Conservation (phyloP, 2,329 filamentous ascomycete genomes). For the Aspergillus sp. region DNA sequence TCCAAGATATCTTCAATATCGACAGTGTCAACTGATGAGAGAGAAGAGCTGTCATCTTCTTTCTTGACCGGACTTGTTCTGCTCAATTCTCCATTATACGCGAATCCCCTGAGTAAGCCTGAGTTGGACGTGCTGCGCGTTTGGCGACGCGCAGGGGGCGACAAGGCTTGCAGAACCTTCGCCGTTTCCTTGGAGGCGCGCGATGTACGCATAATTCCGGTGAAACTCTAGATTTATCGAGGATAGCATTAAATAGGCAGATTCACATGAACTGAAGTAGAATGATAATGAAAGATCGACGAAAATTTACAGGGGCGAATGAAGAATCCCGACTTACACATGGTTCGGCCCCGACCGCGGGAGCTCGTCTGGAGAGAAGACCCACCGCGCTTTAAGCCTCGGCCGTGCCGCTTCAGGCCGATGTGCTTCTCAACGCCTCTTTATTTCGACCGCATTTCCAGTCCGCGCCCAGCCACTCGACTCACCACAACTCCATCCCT, state of each 20-base stretch:
- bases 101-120: constrained; percentile 29
- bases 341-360: constrained; percentile 11
- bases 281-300: constrained; percentile 10
- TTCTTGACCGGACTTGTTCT: constrained; percentile 29
- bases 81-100: constrained; percentile 21
- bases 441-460: constrained; percentile 1
- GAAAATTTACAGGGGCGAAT: constrained; percentile 9
- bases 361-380: constrained; percentile 14
- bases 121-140: constrained; percentile 40
- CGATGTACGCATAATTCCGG: constrained; percentile 52
- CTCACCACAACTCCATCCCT: not conserved
- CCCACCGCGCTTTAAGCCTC: constrained; percentile 16
- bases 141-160: constrained; percentile 44
- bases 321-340: constrained; percentile 11
- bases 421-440: not conserved
- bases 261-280: constrained; percentile 23
- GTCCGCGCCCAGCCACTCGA: constrained; percentile 8
- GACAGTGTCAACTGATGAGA: constrained; percentile 37
- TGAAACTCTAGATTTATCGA: not conserved
- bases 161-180: constrained; percentile 54
- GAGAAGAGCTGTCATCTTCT: constrained; percentile 33
- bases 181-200: constrained; percentile 59
- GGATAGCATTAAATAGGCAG: not conserved
- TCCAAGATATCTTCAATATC: constrained; percentile 61
- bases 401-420: constrained; percentile 3